Percentiles rank a stretch among this genome's conserved stretches.
phyloP scores from a whole-genome alignment of 2,329 filamentous ascomycete species.

The Corynespora cassiicola region DNA sequence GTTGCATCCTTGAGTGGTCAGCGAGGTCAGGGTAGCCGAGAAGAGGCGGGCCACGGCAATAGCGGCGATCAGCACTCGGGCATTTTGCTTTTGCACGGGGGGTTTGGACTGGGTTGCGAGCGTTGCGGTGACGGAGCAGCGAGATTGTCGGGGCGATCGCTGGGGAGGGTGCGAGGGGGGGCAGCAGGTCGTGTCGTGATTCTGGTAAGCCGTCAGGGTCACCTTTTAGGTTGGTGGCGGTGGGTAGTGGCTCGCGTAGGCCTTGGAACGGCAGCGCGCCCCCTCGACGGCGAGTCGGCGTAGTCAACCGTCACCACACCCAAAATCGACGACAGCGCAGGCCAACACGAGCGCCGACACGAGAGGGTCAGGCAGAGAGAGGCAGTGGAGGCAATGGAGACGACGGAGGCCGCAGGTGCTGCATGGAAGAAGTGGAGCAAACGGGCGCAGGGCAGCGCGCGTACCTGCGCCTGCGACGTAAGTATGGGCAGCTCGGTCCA shows the following conservation, averaged over 20 bases:
- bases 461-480: constrained; percentile 33
- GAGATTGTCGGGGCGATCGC: constrained; percentile 12
- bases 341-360: not conserved
- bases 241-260: constrained; percentile 19
- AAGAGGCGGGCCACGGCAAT: constrained; percentile 15
- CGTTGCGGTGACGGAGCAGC: constrained; percentile 14
- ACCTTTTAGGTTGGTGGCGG: too few relatives aligned
- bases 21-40: too few relatives aligned
- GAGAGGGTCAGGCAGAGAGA: constrained; percentile 7
- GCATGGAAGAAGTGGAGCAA: constrained; percentile 22
- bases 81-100: too few relatives aligned
- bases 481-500: constrained; percentile 17
- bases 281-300: constrained; percentile 8
- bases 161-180: constrained; percentile 1
- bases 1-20: constrained; percentile 42
- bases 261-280: constrained; percentile 12
- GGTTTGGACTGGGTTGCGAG: too few relatives aligned
- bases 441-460: constrained; percentile 16
- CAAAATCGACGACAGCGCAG: constrained; percentile 23
- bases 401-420: constrained; percentile 23
- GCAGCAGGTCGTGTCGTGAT: too few relatives aligned
- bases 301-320: constrained; percentile 23
- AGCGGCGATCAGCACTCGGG: constrained; percentile 29
- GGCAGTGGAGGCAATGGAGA: constrained; percentile 11
- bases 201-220: too few relatives aligned